Base-by-base conservation (phyloP, 805 yeast genomes). In the Hanseniaspora lindneri region DNA sequence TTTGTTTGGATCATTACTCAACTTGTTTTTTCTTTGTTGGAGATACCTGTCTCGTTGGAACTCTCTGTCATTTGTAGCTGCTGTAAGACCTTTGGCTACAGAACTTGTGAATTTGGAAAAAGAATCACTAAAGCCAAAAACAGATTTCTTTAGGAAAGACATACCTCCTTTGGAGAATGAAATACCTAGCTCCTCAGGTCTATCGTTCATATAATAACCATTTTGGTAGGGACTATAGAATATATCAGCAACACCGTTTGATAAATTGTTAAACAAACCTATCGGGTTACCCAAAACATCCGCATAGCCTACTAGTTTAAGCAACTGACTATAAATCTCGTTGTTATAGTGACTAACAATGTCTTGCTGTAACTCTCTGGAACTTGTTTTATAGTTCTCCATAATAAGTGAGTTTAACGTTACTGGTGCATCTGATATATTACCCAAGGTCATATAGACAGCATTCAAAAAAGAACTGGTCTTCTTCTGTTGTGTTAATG, bases 211-310 rank as follows among this genome's bases (percentile, higher is more conserved):
- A 42, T 89, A 77, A 56, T 85, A 84, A 0, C 99, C 99, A 19
- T 46, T 25, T 60, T 87, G 92, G 58, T 89, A 92, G 3, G 99
- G 99, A 60, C 89, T 97, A 60, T 92, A 92, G 62, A 92, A 92
- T 17, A 92, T 82, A 63, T 92, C 99, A 76, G 87, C 75, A 10
- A 92, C 92, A 46, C 99, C 99, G 0, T 96, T 86, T 50, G 95
- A 80, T 50, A 92, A 70, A 55, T 87, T 88, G 61, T 85, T 92
- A 68, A 92, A 92, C 53, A 92, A 68, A 1, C 98, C 98, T 25
- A 94, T 97, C 0, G 99, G 99, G 55, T 94, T 92, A 20, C 98
- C 99, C 43, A 92, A 67, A 55, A 92, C 77, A 64, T 94, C 98
- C 0, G 97, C 98, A 17, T 96, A 86, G 0, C 99, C 99, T 29